phyloP scores from a whole-genome alignment of 257 asterid species.

The Ligustrum vulgare region DNA sequence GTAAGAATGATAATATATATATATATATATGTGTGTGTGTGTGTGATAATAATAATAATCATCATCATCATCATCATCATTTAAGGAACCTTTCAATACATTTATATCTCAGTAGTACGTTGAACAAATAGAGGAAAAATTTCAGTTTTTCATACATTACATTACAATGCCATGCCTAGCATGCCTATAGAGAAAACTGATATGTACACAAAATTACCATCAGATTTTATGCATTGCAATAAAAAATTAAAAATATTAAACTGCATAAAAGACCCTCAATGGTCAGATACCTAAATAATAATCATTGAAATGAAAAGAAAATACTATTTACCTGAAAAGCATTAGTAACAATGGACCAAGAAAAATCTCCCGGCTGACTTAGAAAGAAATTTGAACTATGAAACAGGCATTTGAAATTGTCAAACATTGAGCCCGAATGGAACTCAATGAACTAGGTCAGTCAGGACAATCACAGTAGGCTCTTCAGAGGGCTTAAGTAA shows the following conservation, averaged over 20 bases:
- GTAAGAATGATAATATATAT: not conserved
- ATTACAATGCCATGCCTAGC: not conserved
- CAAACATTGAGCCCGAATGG: not conserved
- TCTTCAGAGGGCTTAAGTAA: not conserved
- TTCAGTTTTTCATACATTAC: not conserved
- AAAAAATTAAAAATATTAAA: conserved; percentile 4
- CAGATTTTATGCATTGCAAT: not conserved
- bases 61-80: too few species aligned
- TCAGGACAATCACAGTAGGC: not conserved
- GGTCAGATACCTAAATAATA: not conserved
- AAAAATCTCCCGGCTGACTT: not conserved
- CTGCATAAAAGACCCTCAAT: not conserved
- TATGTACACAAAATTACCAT: conserved; percentile 5
- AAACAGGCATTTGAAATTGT: not conserved
- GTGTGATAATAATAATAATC: too few species aligned
- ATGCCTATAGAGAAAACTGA: not conserved
- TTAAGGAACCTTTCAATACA: not conserved
- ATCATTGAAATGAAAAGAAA: not conserved
- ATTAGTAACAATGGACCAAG: not conserved
- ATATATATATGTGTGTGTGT: too few species aligned
- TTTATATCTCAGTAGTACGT: not conserved
- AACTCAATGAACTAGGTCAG: not conserved
- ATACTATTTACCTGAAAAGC: not conserved
- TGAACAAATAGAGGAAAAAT: not conserved
- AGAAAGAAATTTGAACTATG: not conserved